phyloP scores from a whole-genome alignment of 2,329 filamentous ascomycete genomes.

The Beauveria australis region DNA sequence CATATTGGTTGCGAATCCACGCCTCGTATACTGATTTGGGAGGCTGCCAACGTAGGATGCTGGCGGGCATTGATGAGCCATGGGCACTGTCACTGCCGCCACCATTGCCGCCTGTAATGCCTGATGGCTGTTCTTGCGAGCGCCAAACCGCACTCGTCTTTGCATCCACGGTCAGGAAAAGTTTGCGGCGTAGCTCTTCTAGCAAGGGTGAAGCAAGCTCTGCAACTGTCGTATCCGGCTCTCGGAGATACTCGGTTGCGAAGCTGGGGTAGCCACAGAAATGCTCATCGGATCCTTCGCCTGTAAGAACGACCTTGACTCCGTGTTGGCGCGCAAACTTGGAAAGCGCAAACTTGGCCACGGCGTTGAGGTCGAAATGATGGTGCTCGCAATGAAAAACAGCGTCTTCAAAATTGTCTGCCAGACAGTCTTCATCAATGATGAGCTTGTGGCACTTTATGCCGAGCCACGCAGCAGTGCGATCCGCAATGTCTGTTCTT shows the following conservation, averaged over 20 bases:
- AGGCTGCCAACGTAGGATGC: background rate
- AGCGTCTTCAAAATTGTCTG: constrained; percentile 22
- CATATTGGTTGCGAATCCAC: background rate
- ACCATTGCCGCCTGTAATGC: no score
- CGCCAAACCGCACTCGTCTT: background rate
- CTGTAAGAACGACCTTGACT: constrained; percentile 45
- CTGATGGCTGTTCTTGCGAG: background rate
- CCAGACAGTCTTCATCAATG: constrained; percentile 22
- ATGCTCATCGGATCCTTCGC: constrained; percentile 45
- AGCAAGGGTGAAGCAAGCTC: constrained; percentile 18
- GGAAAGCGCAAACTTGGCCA: constrained; percentile 44
- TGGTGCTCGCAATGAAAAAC: constrained; percentile 25
- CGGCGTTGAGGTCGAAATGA: constrained; percentile 39
- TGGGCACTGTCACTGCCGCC: no score
- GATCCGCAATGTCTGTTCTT: constrained; percentile 20
- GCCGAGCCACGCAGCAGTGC: constrained; percentile 26
- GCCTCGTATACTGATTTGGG: background rate
- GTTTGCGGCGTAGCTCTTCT: background rate
- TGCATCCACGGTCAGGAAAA: background rate
- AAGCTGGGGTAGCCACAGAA: constrained; percentile 45
- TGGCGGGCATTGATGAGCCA: background rate
- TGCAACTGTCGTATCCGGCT: constrained; percentile 34
- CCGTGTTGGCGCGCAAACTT: constrained; percentile 35
- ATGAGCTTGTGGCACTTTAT: constrained; percentile 20
- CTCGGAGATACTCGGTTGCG: constrained; percentile 35